Base-by-base conservation (phyloP, 257 asterid genomes). In the Echites panduratus region DNA sequence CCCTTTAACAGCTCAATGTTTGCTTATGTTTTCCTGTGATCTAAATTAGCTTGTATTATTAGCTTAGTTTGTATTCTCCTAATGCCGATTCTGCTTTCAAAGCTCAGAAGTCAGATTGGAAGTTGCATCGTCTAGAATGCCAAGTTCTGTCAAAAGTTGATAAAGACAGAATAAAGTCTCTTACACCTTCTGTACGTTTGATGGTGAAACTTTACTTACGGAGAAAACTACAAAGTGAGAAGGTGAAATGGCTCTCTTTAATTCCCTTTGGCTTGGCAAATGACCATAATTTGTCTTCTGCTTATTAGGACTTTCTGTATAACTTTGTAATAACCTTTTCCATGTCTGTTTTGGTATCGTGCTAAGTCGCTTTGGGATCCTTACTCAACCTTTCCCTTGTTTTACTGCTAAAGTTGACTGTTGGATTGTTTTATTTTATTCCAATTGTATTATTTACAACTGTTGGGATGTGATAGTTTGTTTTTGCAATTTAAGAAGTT, bases 101-200 rank as follows among this genome's bases (percentile, higher is more conserved):
- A 44, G 52, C 86, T 75, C 87, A 94, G 99, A 90, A 84, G 72
- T 83, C 79, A 24, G 99, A 91, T 81, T 94, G 99, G 99, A 94
- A 90, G 84, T 67, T 86, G 83, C 99, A 94, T 59, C 71, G 83
- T 56, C 80, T 79, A 63, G 98, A 94, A 81, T 91, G 98, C 79
- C 69, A 71, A 72, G 79, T 77, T 40, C 73, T 90, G 75, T 82
- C 81, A 29, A 86, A 80, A 84, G 85, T 92, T 40, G 93, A 85
- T 57, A 85, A 81, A 75, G 87, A 88, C 24, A 84, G 95, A 79
- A 47, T 86, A 74, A 86, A 88, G 72, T 87, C 70, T 0, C 85
- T 95, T 58, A 89, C 97, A 5, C 87, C 98, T 45, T 84, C 92
- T 9, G 75, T 95, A 44, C 92, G 94, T 13, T 82, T 95, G 81